These are phyloP conservation scores for Aspergillus asperescens DNA, from an alignment of 495 filamentous ascomycete species.

Conservation along the genomic window DNA sequence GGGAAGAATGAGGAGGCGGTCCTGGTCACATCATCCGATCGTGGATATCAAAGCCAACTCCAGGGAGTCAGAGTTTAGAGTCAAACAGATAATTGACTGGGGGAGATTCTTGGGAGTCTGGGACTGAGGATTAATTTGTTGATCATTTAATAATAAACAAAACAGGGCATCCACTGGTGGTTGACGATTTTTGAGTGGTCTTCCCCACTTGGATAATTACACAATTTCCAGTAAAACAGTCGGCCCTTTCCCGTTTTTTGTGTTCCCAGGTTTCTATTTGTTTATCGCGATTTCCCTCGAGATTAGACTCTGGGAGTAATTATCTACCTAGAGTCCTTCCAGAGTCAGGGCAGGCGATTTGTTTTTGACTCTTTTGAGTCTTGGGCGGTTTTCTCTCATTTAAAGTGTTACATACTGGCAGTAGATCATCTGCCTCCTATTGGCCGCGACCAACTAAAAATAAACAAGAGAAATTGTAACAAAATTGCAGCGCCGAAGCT, in stretches of 20 bases:
- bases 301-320: too few species aligned
- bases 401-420: conserved; percentile 20
- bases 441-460: conserved; percentile 19
- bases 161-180: conserved; percentile 17
- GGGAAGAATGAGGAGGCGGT: conserved; percentile 3
- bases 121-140: conserved; percentile 25
- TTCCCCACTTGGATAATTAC: conserved; percentile 21
- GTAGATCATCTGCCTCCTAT: conserved; percentile 22
- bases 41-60: too few species aligned
- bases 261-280: background rate
- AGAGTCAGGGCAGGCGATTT: too few species aligned
- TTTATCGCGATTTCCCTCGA: background rate
- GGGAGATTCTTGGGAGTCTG: too few species aligned
- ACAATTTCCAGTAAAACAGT: conserved; percentile 10
- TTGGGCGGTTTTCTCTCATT: conserved; percentile 20
- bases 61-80: too few species aligned
- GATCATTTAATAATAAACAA: conserved; percentile 25
- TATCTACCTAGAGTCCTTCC: too few species aligned
- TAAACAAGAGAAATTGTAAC: conserved; percentile 18
- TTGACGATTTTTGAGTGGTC: conserved; percentile 18
- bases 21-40: too few species aligned
- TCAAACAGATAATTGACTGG: too few species aligned
- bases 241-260: background rate
- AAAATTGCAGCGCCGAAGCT: background rate
- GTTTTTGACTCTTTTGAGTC: too few species aligned